These are phyloP conservation scores for Albizia julibrissin DNA, from an alignment of 306 rosid species.

Conservation along the genomic window DNA sequence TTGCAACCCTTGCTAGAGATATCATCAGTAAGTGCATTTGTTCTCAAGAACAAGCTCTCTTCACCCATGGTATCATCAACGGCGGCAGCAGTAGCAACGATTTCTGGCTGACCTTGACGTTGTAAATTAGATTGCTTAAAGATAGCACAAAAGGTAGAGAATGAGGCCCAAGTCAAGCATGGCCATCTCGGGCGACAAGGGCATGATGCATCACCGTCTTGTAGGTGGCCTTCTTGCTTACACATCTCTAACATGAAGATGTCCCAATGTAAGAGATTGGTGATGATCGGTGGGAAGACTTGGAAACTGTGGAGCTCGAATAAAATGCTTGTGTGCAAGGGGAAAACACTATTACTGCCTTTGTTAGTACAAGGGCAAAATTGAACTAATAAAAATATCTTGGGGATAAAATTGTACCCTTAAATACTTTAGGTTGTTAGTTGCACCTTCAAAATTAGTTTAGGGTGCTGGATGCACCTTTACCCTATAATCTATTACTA, in stretches of 20 bases:
- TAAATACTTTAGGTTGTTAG: too few species aligned
- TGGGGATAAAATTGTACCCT: too few species aligned
- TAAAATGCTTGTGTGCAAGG: too few species aligned
- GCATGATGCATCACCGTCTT: slow-evolving; percentile 76
- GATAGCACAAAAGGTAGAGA: slow-evolving; percentile 77
- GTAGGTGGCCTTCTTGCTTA: slow-evolving; percentile 54
- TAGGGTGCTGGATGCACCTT: too few species aligned
- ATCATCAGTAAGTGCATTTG: slow-evolving; percentile 71
- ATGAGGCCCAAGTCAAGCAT: slow-evolving; percentile 43
- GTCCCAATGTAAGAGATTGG: slow-evolving; percentile 59
- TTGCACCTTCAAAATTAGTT: too few species aligned
- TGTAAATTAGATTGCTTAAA: slow-evolving; percentile 71
- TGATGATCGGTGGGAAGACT: slow-evolving; percentile 29
- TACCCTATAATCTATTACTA: not conserved
- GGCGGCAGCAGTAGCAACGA: slow-evolving; percentile 13
- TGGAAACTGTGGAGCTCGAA: slow-evolving; percentile 38
- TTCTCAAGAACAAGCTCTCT: slow-evolving; percentile 47
- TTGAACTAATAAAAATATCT: too few species aligned
- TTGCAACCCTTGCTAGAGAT: slow-evolving; percentile 87
- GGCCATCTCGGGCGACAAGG: slow-evolving; percentile 37
- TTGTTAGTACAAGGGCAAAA: too few species aligned
- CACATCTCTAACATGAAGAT: slow-evolving; percentile 75
- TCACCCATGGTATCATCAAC: slow-evolving; percentile 36
- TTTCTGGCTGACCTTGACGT: slow-evolving; percentile 52
- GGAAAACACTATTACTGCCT: too few species aligned